Evolutionary conservation across 2,329 filamentous ascomycete genomes (phyloP).

Genomic region (Cordyceps cicadae): DNA sequence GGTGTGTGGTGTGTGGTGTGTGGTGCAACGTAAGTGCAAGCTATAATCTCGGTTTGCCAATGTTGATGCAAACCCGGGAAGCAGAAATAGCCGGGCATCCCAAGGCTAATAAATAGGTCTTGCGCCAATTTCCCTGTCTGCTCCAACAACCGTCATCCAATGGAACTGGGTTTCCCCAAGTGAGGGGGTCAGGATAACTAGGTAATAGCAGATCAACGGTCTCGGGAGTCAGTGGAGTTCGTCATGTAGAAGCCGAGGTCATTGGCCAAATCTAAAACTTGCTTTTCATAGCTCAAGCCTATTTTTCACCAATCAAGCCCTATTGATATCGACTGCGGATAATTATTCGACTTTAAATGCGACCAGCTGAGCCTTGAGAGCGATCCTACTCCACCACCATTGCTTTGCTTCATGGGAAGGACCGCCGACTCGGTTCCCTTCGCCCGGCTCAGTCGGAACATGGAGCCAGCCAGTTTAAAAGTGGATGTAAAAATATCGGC

Average conservation of each 20-base stretch:
- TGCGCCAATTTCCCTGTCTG: constrained; percentile 3
- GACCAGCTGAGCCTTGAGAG: background rate
- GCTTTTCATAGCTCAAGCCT: background rate
- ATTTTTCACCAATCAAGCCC: background rate
- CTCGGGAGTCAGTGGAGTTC: background rate
- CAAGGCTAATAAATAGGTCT: background rate
- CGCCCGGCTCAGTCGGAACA: background rate
- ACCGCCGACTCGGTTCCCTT: background rate
- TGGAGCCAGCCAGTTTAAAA: background rate
- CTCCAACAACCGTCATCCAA: background rate
- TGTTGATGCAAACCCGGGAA: background rate
- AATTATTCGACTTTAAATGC: background rate
- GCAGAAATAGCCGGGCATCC: constrained; percentile 12
- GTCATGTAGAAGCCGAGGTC: background rate
- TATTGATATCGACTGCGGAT: background rate
- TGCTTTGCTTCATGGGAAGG: background rate
- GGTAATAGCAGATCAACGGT: background rate
- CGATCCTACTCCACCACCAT: background rate
- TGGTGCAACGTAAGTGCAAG: background rate
- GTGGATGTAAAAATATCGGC: background rate
- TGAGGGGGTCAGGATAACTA: background rate
- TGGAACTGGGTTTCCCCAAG: background rate
- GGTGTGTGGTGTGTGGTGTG: background rate
- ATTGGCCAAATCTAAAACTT: background rate
- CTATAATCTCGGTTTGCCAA: background rate